Conservation (phyloP, 2,329 filamentous ascomycete genomes). For the Penicillium sp. region DNA sequence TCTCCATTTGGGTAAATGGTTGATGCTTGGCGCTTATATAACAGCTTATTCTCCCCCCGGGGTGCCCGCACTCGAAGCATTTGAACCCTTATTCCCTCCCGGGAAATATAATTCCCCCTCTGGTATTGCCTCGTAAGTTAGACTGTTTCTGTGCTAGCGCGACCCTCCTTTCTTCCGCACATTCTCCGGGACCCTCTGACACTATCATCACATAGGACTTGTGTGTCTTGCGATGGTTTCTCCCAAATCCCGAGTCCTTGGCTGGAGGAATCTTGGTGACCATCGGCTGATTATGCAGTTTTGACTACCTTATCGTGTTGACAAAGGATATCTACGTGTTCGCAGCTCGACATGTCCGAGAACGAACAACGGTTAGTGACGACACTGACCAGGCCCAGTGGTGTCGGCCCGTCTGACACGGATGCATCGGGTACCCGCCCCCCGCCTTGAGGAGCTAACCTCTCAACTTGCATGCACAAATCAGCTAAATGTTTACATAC, state of each 20-base stretch:
- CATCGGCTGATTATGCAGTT: constrained; percentile 15
- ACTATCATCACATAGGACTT: neutral
- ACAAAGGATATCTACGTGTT: neutral
- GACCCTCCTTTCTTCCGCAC: neutral
- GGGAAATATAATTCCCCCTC: constrained; percentile 5
- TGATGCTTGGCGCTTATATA: constrained; percentile 11
- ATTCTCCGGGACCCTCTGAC: constrained; percentile 2
- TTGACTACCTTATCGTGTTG: constrained; percentile 8
- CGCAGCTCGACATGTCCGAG: constrained; percentile 16
- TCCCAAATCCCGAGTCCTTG: constrained; percentile 12
- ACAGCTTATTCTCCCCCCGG: neutral
- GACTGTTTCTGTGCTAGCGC: neutral
- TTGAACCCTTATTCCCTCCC: constrained; percentile 1
- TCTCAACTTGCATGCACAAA: neutral
- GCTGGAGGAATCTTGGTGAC: constrained; percentile 22
- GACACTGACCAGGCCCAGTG: constrained; percentile 1
- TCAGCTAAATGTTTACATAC: neutral
- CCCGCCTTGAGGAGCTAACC: neutral
- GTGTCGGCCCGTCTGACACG: constrained; percentile 4
- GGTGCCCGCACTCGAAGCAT: neutral
- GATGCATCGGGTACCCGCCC: constrained; percentile 10
- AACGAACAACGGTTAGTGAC: constrained; percentile 10
- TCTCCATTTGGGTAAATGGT: constrained; percentile 2
- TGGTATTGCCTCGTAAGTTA: constrained; percentile 8
- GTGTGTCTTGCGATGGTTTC: constrained; percentile 19